Evolutionary conservation across 2,329 filamentous ascomycete species (phyloP).

Genomic region (Clonostachys solani): DNA sequence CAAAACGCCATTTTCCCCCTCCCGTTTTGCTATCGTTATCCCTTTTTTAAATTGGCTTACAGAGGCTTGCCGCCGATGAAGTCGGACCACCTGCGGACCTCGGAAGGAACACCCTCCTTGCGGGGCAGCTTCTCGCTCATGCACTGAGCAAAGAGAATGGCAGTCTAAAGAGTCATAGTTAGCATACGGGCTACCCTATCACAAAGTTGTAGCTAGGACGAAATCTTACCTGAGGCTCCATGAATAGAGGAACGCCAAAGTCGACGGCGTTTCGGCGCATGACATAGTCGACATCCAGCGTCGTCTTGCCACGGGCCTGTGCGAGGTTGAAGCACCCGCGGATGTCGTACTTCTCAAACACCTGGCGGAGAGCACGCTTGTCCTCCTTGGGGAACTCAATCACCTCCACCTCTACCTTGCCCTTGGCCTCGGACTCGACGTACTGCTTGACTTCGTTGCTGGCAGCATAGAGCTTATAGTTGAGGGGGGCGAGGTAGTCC

Average conservation of each 20-base stretch:
- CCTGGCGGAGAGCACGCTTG: constrained; percentile 89
- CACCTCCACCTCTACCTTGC: constrained; percentile 70
- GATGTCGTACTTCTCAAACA: constrained; percentile 97
- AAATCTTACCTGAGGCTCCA: constrained; percentile 86
- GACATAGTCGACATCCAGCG: constrained; percentile 92
- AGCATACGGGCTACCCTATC: constrained; percentile 25
- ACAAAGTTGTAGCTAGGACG: neutral
- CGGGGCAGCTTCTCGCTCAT: constrained; percentile 96
- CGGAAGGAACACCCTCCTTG: constrained; percentile 79
- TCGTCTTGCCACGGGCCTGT: constrained; percentile 74
- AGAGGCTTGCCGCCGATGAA: constrained; percentile 86
- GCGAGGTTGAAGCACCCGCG: constrained; percentile 94
- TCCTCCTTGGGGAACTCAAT: constrained; percentile 97
- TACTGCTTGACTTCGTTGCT: constrained; percentile 77
- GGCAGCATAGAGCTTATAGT: constrained; percentile 92
- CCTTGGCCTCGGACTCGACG: constrained; percentile 68
- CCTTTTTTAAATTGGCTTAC: constrained; percentile 32
- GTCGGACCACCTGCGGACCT: constrained; percentile 92
- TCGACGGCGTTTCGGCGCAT: constrained; percentile 98
- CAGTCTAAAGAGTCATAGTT: constrained; percentile 60
- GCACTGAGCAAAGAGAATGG: constrained; percentile 91
- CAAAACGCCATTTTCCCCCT: no score
- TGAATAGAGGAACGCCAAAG: constrained; percentile 95
- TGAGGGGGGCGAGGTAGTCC: constrained; percentile 81
- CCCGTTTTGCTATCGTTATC: no score